A percentile compares a stretch with the other conserved stretches of the same genome.
phyloP scores from a whole-genome alignment of 139 green algal species.

The Monoraphidium neglectum region DNA sequence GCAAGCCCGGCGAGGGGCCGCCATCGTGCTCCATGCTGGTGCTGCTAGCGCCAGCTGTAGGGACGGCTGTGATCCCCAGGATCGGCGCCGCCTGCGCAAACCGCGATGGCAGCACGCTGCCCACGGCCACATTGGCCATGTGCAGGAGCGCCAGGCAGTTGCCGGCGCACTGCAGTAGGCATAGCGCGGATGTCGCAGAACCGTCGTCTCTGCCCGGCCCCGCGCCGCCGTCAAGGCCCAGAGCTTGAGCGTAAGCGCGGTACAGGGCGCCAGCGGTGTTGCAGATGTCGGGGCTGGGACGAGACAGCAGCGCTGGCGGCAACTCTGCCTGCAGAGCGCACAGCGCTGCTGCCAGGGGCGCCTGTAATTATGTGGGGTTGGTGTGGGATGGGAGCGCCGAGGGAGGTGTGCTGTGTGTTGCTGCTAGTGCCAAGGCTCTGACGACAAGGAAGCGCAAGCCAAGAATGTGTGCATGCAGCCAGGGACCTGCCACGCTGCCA shows the following conservation, averaged over 20 bases:
- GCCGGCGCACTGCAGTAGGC: constrained; percentile 22
- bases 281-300: constrained; percentile 1
- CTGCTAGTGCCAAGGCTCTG: not conserved
- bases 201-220: not conserved
- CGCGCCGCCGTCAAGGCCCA: not conserved
- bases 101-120: not conserved
- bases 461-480: not conserved
- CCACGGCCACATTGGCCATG: not conserved
- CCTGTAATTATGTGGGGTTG: not conserved
- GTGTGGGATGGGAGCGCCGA: no score
- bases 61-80: constrained; percentile 10
- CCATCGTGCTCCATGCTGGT: no score
- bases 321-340: constrained; percentile 4
- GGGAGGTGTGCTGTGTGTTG: no score
- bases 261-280: constrained; percentile 6
- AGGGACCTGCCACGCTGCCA: not conserved
- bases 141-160: constrained; percentile 30
- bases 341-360: not conserved
- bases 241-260: constrained; percentile 13
- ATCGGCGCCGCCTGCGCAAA: constrained; percentile 6
- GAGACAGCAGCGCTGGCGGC: constrained; percentile 10
- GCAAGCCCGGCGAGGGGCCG: constrained; percentile 4
- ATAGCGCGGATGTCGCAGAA: not conserved
- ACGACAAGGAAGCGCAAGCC: no score
- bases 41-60: not conserved